Evolutionary conservation across 2,329 filamentous ascomycete genomes (phyloP).

Genomic region (Colletotrichum zoysiae): DNA sequence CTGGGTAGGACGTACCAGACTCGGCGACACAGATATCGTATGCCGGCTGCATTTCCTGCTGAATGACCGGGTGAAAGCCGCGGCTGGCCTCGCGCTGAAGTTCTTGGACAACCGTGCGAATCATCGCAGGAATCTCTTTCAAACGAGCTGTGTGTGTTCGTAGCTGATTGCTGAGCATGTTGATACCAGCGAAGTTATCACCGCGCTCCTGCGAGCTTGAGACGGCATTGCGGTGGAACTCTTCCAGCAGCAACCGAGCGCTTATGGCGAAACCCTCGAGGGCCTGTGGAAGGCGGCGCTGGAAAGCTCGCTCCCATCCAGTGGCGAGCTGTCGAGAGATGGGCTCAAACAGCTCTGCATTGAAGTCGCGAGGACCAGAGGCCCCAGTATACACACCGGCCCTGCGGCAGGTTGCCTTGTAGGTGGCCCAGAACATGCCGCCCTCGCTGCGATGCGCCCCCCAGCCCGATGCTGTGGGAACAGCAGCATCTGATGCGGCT

Average conservation of each 20-base stretch:
- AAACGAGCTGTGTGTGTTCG: conserved; percentile 37
- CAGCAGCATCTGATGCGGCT: conserved; percentile 40
- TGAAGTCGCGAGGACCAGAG: conserved; percentile 45
- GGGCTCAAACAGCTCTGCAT: conserved; percentile 46
- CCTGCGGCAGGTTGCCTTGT: conserved; percentile 46
- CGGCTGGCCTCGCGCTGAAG: conserved; percentile 46
- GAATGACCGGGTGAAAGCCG: conserved; percentile 44
- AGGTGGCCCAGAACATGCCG: conserved; percentile 46
- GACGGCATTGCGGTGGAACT: conserved; percentile 35
- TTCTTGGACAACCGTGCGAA: conserved; percentile 36
- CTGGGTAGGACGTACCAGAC: conserved; percentile 13
- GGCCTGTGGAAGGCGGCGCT: conserved; percentile 43
- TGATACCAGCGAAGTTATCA: conserved; percentile 34
- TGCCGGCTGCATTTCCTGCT: conserved; percentile 43
- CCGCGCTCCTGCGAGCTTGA: conserved; percentile 35
- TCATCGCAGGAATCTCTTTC: conserved; percentile 33
- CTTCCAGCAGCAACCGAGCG: conserved; percentile 22
- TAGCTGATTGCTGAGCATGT: conserved; percentile 45
- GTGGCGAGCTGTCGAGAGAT: conserved; percentile 43
- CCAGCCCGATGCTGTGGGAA: conserved; percentile 44
- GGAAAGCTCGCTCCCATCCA: conserved; percentile 48
- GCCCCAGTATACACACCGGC: conserved; percentile 42
- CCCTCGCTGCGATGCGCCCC: conserved; percentile 40
- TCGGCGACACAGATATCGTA: conserved; percentile 43
- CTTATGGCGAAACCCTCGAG: conserved; percentile 25